Percentiles rank a stretch among this genome's conserved stretches.
Evolutionary conservation across 305 asterid species (phyloP).

Genomic region (Fraxinus velutina): DNA sequence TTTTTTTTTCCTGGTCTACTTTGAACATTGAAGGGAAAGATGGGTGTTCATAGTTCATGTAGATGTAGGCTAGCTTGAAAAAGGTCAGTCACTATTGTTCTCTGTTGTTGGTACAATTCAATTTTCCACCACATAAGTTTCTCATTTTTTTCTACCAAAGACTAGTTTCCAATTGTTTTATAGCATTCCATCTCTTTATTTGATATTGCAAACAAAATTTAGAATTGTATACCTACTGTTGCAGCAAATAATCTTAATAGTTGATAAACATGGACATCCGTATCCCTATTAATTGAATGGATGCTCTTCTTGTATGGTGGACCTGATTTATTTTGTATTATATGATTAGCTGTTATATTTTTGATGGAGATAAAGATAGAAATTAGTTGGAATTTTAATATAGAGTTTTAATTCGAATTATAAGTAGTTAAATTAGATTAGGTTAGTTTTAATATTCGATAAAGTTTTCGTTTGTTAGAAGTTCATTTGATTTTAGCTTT

Average conservation of each 20-base stretch:
- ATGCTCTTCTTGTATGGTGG: neutral
- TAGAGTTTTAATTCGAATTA: neutral
- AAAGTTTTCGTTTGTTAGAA: neutral
- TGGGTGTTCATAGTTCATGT: neutral
- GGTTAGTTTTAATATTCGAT: neutral
- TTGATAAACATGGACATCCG: neutral
- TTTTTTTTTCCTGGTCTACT: neutral
- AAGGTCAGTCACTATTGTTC: neutral
- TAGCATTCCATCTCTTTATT: conserved; percentile 2
- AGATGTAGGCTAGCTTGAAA: neutral
- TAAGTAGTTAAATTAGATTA: neutral
- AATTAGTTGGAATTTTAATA: neutral
- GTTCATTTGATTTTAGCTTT: neutral
- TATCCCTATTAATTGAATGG: neutral
- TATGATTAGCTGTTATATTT: neutral
- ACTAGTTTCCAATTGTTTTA: neutral
- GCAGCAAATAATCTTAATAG: neutral
- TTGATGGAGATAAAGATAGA: neutral
- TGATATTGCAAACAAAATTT: neutral
- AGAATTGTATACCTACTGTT: neutral
- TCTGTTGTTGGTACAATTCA: neutral
- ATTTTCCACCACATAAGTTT: neutral
- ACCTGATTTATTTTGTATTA: neutral
- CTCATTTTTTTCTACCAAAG: neutral
- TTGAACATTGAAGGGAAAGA: neutral